These are phyloP conservation scores for Ogataea degrootiae DNA, from an alignment of 805 yeast species.

Conservation along the genomic window DNA sequence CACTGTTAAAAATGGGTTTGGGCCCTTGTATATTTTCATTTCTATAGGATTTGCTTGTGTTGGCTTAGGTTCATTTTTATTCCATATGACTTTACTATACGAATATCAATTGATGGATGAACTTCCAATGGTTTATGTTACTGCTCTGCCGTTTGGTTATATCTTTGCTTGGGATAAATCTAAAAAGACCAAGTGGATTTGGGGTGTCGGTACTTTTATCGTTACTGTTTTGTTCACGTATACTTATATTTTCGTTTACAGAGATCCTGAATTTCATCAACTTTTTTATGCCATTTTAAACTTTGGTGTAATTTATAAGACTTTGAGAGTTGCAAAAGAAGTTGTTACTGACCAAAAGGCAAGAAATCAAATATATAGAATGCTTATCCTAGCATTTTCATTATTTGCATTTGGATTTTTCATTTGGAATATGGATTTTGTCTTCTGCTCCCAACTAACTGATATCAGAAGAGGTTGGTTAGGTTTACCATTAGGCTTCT, in stretches of 20 bases:
- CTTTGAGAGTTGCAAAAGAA: slow-evolving; percentile 29
- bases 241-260: slow-evolving; percentile 60
- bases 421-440: slow-evolving; percentile 87
- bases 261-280: slow-evolving; percentile 88
- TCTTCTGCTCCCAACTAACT: slow-evolving; percentile 61
- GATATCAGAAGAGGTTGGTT: slow-evolving; percentile 48
- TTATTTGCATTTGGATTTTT: slow-evolving; percentile 68
- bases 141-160: slow-evolving; percentile 76
- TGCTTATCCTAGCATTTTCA: slow-evolving; percentile 27
- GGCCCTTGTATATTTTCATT: slow-evolving; percentile 63
- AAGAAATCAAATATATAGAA: slow-evolving; percentile 22
- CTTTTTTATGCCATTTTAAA: slow-evolving; percentile 77
- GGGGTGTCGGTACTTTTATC: slow-evolving; percentile 26
- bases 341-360: slow-evolving; percentile 18
- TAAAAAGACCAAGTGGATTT: slow-evolving; percentile 7
- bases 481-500: slow-evolving; percentile 82
- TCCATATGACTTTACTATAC: slow-evolving; percentile 92
- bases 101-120: slow-evolving; percentile 91
- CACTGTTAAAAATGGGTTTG: slow-evolving; percentile 57
- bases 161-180: slow-evolving; percentile 29
- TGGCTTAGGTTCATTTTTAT: slow-evolving; percentile 91
- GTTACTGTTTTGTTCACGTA: slow-evolving; percentile 48
- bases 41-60: slow-evolving; percentile 82
- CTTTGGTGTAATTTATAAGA: slow-evolving; percentile 61
- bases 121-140: slow-evolving; percentile 96